Evolutionary conservation across 192 early-diverging fungal genomes (phyloP).

Genomic region (Backusella parvicylindrica): DNA sequence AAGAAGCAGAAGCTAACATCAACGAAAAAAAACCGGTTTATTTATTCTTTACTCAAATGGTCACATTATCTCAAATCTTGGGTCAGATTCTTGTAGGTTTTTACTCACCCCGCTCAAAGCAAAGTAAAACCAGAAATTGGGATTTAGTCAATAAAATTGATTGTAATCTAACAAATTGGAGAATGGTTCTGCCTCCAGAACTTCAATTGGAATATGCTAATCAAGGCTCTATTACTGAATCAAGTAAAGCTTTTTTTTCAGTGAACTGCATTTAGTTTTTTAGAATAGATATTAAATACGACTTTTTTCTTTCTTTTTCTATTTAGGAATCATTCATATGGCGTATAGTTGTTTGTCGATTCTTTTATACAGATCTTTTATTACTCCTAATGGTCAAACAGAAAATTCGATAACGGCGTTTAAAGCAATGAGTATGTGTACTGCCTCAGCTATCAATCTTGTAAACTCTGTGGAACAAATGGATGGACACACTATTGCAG

Average conservation of each 20-base stretch:
- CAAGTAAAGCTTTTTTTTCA: background rate
- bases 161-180: conserved; percentile 25
- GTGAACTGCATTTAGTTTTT: too few relatives aligned
- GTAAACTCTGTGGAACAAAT: conserved; percentile 18
- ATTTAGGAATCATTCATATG: conserved; percentile 10
- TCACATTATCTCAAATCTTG: conserved; percentile 24
- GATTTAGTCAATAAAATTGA: conserved; percentile 24
- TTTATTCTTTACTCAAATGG: conserved; percentile 12
- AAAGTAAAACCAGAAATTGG: background rate
- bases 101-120: conserved; percentile 22
- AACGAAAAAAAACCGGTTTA: conserved; percentile 1
- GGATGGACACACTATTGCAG: background rate
- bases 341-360: conserved; percentile 20
- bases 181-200: conserved; percentile 4
- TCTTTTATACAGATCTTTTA: conserved; percentile 32
- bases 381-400: background rate
- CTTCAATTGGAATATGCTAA: background rate
- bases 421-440: conserved; percentile 20
- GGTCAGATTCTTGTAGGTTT: conserved; percentile 30
- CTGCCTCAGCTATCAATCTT: conserved; percentile 26
- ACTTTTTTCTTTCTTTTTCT: background rate
- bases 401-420: background rate
- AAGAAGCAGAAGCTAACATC: background rate
- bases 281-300: background rate
- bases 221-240: background rate